Base-by-base conservation (phyloP, 2,329 filamentous ascomycete species). In the Aspergillus sp. region DNA sequence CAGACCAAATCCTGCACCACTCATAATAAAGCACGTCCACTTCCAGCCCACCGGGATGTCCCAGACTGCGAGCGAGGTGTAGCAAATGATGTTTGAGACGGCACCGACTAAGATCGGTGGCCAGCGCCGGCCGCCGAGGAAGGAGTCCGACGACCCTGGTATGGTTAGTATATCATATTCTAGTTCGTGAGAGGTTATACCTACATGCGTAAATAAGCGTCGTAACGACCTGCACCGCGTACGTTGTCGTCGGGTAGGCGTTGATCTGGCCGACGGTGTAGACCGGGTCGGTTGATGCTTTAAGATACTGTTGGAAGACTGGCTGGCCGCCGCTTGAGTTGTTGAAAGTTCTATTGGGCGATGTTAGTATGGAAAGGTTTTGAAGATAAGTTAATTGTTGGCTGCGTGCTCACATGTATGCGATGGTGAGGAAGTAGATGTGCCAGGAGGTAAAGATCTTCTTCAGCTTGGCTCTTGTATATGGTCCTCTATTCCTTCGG, bases 371-470 rank as follows among this genome's bases (percentile, higher is more conserved):
- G 27, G 27, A 4, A 11, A 11, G 4, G 4, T 1, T 11, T 31
- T 31, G 27, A 31, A 11, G 9, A 11, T 31, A 31, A 1, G 27
- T 9, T 31, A 31, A 0, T 6, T 31, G 27, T 11, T 31, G 9
- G 27, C 8, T 31, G 27, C 9, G 9, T 31, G 27, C 27, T 31
- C 27, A 80, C 66, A 88, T 78, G 67, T 89, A 89, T 1, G 88
- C 70, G 0, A 83, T 55, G 0, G 79, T 80, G 3, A 90, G 73
- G 0, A 81, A 62, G 55, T 86, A 89, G 1, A 89, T 83, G 60
- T 86, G 86, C 86, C 87, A 89, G 6, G 82, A 83, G 0, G 78
- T 77, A 56, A 88, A 82, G 17, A 89, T 88, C 64, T 81, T 83
- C 69, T 78, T 79, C 40, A 89, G 65, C 70, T 86, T 88, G 2